phyloP scores from a whole-genome alignment of 768 basidiomycete species.

The Steccherinum ochraceum region DNA sequence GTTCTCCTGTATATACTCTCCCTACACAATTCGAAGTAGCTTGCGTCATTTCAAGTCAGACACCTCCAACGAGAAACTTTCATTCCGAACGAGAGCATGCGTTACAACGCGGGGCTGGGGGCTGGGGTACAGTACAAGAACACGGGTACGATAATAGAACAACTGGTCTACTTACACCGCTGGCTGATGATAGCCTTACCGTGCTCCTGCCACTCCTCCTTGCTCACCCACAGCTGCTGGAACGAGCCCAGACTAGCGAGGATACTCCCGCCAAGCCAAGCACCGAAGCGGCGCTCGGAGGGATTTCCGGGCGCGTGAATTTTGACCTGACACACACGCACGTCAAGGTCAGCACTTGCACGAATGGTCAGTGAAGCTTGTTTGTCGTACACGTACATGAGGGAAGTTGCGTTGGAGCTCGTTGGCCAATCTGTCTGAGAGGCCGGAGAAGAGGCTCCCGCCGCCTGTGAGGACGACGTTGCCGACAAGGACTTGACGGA shows the following conservation, averaged over 20 bases:
- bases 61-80: no score
- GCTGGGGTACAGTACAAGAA: no score
- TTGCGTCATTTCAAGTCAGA: no score
- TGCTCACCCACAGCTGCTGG: constrained; percentile 95
- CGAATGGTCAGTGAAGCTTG: background rate
- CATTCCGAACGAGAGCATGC: no score
- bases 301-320: constrained; percentile 90
- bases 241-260: constrained; percentile 94
- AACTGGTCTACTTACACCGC: constrained; percentile 80
- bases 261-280: constrained; percentile 96
- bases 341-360: background rate
- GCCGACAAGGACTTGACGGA: constrained; percentile 82
- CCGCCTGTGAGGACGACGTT: constrained; percentile 98
- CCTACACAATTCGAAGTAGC: no score
- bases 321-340: constrained; percentile 63
- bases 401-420: constrained; percentile 74
- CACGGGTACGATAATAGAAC: no score
- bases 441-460: constrained; percentile 79
- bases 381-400: constrained; percentile 52
- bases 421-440: constrained; percentile 72
- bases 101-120: no score
- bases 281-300: constrained; percentile 83
- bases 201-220: constrained; percentile 90
- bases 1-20: constrained; percentile 5
- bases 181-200: constrained; percentile 79